Evolutionary conservation across 2,329 filamentous ascomycete species (phyloP), one percentile per base, ranked within the genome.

Genomic region (Colletotrichum acutatum): DNA sequence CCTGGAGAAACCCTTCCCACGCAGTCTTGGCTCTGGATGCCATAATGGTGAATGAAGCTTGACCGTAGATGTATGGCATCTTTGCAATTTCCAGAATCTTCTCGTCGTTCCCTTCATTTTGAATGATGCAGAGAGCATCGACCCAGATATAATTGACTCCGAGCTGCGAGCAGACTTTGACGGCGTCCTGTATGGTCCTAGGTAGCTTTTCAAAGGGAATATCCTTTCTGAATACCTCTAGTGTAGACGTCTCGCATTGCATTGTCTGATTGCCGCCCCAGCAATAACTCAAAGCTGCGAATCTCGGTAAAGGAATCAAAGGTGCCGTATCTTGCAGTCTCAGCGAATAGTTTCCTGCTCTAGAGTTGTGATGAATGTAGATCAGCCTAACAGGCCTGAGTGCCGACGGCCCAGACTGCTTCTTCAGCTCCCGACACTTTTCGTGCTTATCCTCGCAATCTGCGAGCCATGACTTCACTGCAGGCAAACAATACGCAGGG

Each of bases 11-110:
- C 16, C 42, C 42, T 22, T 49, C 19, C 42, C 42, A 49, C 16
- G 42, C 42, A 49, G 24, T 70, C 37, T 28, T 70, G 28, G 67
- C 61, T 46, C 30, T 66, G 28, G 53, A 52, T 12, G 60, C 67
- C 28, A 28, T 66, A 12, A 65, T 34, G 19, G 56, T 58, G 28
- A 58, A 58, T 1, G 26, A 24, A 5, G 56, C 56, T 30, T 58
- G 26, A n/a, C 26, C 26, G 28, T 58, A 58, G 16, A 58, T 30
- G 11, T 58, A 30, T 5, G 56, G 26, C 56, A 58, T 58, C 26
- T 58, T 58, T 1, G 26, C 56, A 19, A 58, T 30, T 34, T 58
- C 56, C 19, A 30, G 7, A 58, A 34, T n/a, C 56, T 58, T 30
- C 2, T 58, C 56, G 7, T 58, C 56, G 42, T 49, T 49, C 7